These are phyloP conservation scores for Limonomyces culmigenus DNA, from an alignment of 1,284 basidiomycete species.

Conservation along the genomic window DNA sequence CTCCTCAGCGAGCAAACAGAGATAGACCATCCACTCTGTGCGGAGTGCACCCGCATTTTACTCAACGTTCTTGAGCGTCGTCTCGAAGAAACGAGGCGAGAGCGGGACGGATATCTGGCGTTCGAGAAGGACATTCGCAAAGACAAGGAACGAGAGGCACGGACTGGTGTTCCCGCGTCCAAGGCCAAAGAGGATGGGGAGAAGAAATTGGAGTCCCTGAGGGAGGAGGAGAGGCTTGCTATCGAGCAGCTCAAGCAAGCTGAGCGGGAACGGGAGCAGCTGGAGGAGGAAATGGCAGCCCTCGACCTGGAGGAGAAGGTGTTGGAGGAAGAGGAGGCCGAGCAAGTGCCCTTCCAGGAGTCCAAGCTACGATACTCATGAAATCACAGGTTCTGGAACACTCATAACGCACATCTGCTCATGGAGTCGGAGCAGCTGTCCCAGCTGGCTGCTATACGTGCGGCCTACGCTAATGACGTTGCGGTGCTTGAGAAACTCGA, in stretches of 20 bases:
- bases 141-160: conserved; percentile 46
- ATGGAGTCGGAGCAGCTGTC: conserved; percentile 48
- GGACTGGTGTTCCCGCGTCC: conserved; percentile 10
- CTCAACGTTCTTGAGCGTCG: conserved; percentile 65
- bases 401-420: conserved; percentile 56
- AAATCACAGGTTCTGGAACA: conserved; percentile 67
- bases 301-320: conserved; percentile 64
- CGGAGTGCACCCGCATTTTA: conserved; percentile 81
- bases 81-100: conserved; percentile 80
- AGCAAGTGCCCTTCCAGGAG: conserved; percentile 45
- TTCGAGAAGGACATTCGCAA: conserved; percentile 79
- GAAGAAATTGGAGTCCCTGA: conserved; percentile 55
- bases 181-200: conserved; percentile 45
- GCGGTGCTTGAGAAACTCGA: conserved; percentile 74
- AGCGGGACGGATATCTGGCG: conserved; percentile 82
- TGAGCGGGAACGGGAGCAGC: conserved; percentile 55
- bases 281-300: conserved; percentile 56
- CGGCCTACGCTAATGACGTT: conserved; percentile 62
- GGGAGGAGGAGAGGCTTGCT: conserved; percentile 54
- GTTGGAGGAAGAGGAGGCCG: conserved; percentile 61
- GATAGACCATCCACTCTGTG: conserved; percentile 89
- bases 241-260: conserved; percentile 61
- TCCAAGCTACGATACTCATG: conserved; percentile 4
- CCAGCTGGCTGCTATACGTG: conserved; percentile 52
- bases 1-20: conserved; percentile 68